Evolutionary conservation across 352 stramenopile genomes (phyloP).

Genomic region (Phytopythium sindhum): DNA sequence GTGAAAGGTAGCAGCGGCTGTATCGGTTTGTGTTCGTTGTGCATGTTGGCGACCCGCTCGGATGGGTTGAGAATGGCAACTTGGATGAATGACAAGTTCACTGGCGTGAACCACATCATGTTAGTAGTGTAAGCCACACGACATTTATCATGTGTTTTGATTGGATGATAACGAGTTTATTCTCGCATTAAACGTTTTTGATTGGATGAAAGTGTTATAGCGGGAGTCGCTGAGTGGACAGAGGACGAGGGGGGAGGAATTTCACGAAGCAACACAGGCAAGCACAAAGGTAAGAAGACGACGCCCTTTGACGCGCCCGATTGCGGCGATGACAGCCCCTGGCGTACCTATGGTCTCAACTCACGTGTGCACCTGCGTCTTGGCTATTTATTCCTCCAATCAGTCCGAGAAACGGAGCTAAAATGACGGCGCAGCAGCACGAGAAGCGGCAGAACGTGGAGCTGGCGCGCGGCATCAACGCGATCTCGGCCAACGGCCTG

Average conservation of each 20-base stretch:
- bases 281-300: not conserved
- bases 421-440: conserved; percentile 8
- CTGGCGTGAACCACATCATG: not conserved
- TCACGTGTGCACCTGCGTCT: not conserved
- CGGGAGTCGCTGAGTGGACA: not conserved
- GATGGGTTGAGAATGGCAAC: not conserved
- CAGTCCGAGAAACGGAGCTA: not conserved
- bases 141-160: not conserved
- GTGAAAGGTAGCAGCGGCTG: not conserved
- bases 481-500: conserved; percentile 65
- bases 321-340: not conserved
- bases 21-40: not conserved
- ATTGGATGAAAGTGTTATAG: not conserved
- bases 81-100: not conserved
- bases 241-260: not conserved
- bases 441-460: conserved; percentile 58
- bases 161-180: not conserved
- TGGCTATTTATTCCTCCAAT: not conserved
- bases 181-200: not conserved
- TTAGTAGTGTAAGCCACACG: not conserved
- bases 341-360: not conserved
- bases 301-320: not conserved
- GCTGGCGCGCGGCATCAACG: conserved; percentile 73
- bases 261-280: not conserved
- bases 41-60: not conserved